Evolutionary conservation across 2,329 filamentous ascomycete genomes (phyloP), one percentile per base, ranked within the genome.

Genomic region (Reticulascus tulasneorum): DNA sequence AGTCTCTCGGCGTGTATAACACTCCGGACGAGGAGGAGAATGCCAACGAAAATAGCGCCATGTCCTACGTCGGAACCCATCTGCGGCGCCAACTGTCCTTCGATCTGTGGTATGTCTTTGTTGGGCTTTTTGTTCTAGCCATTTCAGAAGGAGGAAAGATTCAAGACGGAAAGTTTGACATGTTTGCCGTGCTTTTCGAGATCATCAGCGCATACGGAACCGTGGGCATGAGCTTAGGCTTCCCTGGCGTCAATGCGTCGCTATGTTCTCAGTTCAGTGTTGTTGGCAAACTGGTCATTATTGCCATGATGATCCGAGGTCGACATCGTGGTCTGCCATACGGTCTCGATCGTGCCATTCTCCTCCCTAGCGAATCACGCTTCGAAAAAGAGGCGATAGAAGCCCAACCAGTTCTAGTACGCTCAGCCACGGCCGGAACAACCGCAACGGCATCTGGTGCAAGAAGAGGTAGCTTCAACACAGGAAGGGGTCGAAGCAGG

Each of bases 71-170:
- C 33, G 86, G 88, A 4, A 82, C 86, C 33, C 93, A 98, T 77
- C 74, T 98, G 58, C 85, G 93, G 23, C 81, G 86, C 29, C 93
- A 98, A 61, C 75, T 98, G 23, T 94, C 89, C 35, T 98, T 98
- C 65, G 93, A 98, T 63, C 62, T 98, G 60, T 98, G 93, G 93
- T 98, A 89, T 53, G 84, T 98, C 39, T 95, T 94, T 55, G 60
- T 97, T 16, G 93, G 93, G 1, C 79, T 94, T 49, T 98, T 98
- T 64, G 77, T 97, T 56, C 85, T 98, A 52, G 75, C 84, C 42
- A 95, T 98, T 50, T 81, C 86, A 20, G 94, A 98, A 64, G 91
- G 89, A 5, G 38, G 52, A 7, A 78, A 81, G 12, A 69, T 98
- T 10, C 69, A 85, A 54, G 74, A 52, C 4, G 59, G 62, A 21